Evolutionary conservation across 2,329 filamentous ascomycete species (phyloP).

Genomic region (Fulvia fulva): DNA sequence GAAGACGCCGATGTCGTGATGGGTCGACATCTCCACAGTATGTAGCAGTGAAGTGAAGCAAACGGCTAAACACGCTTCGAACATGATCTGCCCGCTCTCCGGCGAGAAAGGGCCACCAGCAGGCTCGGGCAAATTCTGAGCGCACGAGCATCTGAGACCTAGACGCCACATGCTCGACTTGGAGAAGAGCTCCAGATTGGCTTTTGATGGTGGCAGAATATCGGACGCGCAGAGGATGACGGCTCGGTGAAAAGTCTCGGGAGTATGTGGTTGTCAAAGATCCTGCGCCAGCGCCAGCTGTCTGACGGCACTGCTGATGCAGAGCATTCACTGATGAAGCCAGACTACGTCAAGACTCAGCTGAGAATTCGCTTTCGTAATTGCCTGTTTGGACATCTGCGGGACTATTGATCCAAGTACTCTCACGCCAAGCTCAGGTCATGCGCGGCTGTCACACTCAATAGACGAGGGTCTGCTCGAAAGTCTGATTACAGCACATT

Average conservation of each 20-base stretch:
- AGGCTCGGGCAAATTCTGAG: neutral
- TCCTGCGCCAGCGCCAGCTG: neutral
- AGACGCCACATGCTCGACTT: neutral
- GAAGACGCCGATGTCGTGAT: neutral
- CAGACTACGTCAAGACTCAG: neutral
- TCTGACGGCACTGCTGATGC: neutral
- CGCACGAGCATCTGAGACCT: neutral
- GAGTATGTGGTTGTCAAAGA: neutral
- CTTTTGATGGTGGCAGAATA: neutral
- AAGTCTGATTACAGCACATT: neutral
- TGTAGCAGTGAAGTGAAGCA: too few relatives aligned
- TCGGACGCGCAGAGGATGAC: neutral
- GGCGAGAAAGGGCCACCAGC: neutral
- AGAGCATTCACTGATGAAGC: neutral
- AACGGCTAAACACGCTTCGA: neutral
- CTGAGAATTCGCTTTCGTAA: neutral
- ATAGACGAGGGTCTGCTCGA: neutral
- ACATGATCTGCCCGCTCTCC: neutral
- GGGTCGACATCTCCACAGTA: neutral
- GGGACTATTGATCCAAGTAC: neutral
- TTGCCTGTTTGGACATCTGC: neutral
- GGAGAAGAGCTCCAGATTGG: slow-evolving; percentile 2
- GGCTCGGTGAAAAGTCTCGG: neutral
- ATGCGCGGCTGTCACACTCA: neutral
- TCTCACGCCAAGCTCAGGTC: neutral